Conservation (phyloP, 805 yeast species). For the Kuraishia molischiana region DNA sequence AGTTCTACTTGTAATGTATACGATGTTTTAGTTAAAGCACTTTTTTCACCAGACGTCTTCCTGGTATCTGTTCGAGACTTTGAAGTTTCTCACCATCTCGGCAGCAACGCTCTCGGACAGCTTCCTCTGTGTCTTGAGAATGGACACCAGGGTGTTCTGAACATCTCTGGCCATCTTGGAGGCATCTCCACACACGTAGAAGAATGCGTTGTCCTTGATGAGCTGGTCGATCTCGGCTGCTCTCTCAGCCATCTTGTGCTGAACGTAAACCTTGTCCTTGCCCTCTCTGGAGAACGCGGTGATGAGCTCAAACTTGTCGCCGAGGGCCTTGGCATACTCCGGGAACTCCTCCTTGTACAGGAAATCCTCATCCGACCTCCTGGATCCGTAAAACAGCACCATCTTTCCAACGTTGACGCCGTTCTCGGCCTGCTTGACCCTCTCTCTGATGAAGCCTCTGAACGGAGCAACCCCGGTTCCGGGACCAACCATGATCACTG, state of each 20-base stretch:
- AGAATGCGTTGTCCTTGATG: constrained; percentile 62
- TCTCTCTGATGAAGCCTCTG: constrained; percentile 89
- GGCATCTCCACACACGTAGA: constrained; percentile 98
- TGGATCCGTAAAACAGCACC: constrained; percentile 79
- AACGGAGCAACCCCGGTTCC: constrained; percentile 99
- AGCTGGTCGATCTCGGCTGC: constrained; percentile 44
- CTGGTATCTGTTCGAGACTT: constrained; percentile 82
- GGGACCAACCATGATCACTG: constrained; percentile 91
- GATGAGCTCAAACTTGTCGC: constrained; percentile 54
- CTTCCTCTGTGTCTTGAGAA: constrained; percentile 55
- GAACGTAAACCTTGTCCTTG: constrained; percentile 65
- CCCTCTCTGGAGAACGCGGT: constrained; percentile 85
- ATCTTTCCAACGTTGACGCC: constrained; percentile 60
- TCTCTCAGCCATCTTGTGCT: constrained; percentile 57
- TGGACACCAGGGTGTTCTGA: constrained; percentile 52
- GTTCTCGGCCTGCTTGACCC: constrained; percentile 42
- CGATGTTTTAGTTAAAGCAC: background rate
- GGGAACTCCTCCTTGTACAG: constrained; percentile 89
- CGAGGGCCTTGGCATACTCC: constrained; percentile 51
- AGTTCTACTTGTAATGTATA: constrained; percentile 63
- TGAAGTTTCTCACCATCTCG: constrained; percentile 68
- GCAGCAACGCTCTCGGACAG: constrained; percentile 59
- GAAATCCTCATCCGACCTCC: constrained; percentile 71
- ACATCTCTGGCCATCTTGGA: constrained; percentile 93
- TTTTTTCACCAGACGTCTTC: constrained; percentile 89